Base-by-base conservation (phyloP, 2,329 filamentous ascomycete species). In the Achaetomium macrosporum region DNA sequence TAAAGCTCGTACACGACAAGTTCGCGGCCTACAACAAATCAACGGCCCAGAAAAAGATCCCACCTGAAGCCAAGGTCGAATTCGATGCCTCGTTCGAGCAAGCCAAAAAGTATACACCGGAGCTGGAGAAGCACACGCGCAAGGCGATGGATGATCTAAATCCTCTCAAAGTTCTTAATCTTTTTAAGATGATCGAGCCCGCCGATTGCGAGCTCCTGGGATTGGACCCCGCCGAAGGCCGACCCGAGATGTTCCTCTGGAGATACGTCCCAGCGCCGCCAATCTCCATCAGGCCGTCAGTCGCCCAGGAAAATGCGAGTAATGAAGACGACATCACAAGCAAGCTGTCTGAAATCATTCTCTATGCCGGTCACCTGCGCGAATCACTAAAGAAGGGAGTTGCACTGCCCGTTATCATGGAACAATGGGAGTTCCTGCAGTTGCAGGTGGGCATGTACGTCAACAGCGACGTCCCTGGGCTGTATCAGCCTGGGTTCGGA, bases 221-320 rank as follows among this genome's bases (percentile, higher is more conserved):
- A 5, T 81, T 99, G 63, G 85, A 96, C 64, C 88, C 91, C 1
- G 78, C 82, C 13, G 90, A 96, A 62, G 90, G 90, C 11, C 81
- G 91, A 16, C 93, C 93, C 0, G 93, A 99, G 67, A 95, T 95
- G 84, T 95, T 97, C 68, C 83, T 99, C 42, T 99, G 93, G 93
- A 91, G 96, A 66, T 95, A 90, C 64, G 79, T 99, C 35, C 93
- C 93, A 1, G 92, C 92, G 0, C 92, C 93, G 1, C 93, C 93
- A 0, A 88, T 97, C 6, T 95, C 90, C 61, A 95, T 99, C 63
- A 81, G 93, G 54, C 93, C 93, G 0, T 96, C 91, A 0, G 93
- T 99, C 16, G 87, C 87, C 30, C 93, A 97, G 68, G 93, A 97
- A 58, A 88, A 83, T 55, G 88, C 91, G 3, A 96, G 89, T 59